These are phyloP conservation scores for Lonicera japonica DNA, from an alignment of 129 eudicot genomes.

Conservation along the genomic window DNA sequence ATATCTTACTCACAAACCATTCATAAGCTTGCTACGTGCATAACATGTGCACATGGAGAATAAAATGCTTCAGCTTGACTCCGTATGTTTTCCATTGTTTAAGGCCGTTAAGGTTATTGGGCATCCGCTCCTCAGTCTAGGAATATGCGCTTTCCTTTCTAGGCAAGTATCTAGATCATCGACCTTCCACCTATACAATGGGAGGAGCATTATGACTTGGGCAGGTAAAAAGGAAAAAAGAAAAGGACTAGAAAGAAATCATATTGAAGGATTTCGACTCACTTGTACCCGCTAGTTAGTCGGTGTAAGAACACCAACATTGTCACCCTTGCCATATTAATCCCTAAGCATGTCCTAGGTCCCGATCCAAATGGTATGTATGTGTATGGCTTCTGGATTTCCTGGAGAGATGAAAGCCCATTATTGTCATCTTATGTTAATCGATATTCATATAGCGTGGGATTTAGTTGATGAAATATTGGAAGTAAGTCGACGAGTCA, in stretches of 20 bases:
- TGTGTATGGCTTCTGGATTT: constrained; percentile 43
- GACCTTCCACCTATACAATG: constrained; percentile 43
- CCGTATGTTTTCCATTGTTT: constrained; percentile 2
- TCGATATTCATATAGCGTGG: background rate
- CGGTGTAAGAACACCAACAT: constrained; percentile 58
- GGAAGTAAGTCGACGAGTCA: background rate
- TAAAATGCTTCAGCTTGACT: background rate
- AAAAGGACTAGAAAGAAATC: background rate
- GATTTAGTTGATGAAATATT: background rate
- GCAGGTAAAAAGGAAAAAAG: background rate
- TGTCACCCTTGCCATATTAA: constrained; percentile 55
- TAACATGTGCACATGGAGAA: background rate
- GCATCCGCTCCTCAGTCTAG: constrained; percentile 50
- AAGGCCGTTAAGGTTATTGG: constrained; percentile 44
- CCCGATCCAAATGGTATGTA: constrained; percentile 67
- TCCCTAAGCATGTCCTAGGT: constrained; percentile 56
- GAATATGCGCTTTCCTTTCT: constrained; percentile 42
- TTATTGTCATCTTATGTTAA: constrained; percentile 9
- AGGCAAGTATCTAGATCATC: constrained; percentile 49
- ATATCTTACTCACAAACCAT: background rate
- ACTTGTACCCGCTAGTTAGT: constrained; percentile 49
- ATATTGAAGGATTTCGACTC: constrained; percentile 1
- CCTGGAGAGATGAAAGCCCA: constrained; percentile 24
- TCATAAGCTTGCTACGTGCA: background rate
- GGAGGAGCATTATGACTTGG: background rate